Base-by-base conservation (phyloP, 768 basidiomycete genomes). In the Piloderma croceum region DNA sequence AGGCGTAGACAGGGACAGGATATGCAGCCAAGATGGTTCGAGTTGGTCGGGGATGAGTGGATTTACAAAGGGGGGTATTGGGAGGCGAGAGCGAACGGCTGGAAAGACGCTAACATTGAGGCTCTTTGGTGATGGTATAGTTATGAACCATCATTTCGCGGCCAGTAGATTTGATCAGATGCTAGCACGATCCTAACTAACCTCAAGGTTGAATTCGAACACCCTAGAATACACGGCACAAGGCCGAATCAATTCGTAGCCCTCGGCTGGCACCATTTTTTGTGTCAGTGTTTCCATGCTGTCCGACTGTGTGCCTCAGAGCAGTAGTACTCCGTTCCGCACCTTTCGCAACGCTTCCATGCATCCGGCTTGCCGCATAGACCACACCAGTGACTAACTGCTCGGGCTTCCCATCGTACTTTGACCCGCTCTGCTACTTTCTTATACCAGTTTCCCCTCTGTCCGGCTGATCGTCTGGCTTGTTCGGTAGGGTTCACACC, bases 31-130 rank as follows among this genome's bases (percentile, higher is more conserved):
- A 68, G 73, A 31, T 92, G 90, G 89, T 92, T 91, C 58, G 74
- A 71, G 54, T 73, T 74, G 53, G 71, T 69, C 24, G 70, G 68
- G 3, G 81, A 83, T 32, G 81, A 85, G 45, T 91, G 85, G 86
- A 56, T 70, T 33, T 91, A 90, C 53, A 58, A 50, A 17, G 88
- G 90, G 27, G 85, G 82, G 12, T 91, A 91, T 56, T 91, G 89
- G 89, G 88, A 91, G 51, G 71, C 74, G 24, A 72, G 83, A 48
- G 67, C 69, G 38, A 69, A 63, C 34, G 73, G 77, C 31, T 90
- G 84, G 85, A 77, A 76, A 51, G 68, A 62, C 34, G 59, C 61
- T 9, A 42, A 56, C 5, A 58, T 76, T 33, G 62, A 69, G 41
- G 62, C 77, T 9, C 65, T 89, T 27, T 89, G 86, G 86, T 88